These are phyloP conservation scores for Quercus agrifolia DNA, from an alignment of 306 rosid species.

Conservation along the genomic window DNA sequence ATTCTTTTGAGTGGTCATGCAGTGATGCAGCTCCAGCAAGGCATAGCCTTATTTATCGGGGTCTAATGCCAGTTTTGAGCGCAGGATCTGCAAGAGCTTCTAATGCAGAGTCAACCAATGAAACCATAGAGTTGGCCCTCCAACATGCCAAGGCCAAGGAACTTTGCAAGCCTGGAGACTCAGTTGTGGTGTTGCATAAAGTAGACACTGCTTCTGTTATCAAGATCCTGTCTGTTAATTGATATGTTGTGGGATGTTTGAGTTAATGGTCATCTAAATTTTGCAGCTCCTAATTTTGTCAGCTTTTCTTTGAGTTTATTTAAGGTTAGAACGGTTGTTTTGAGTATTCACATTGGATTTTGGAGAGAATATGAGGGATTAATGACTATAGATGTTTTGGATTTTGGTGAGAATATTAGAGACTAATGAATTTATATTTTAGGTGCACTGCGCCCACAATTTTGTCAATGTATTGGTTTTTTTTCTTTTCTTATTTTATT, in stretches of 20 bases:
- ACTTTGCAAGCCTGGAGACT: conserved; percentile 14
- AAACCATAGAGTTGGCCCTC: conserved; percentile 13
- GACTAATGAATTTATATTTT: not conserved
- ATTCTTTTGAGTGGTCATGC: conserved; percentile 36
- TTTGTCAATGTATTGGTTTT: not conserved
- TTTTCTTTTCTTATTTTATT: no score
- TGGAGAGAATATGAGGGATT: no score
- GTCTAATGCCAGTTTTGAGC: conserved; percentile 17
- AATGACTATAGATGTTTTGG: no score
- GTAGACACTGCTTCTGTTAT: not conserved
- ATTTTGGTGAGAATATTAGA: not conserved
- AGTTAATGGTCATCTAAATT: not conserved
- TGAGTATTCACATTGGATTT: no score
- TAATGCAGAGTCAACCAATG: conserved; percentile 4
- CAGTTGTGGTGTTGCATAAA: conserved; percentile 15
- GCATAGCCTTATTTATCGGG: conserved; percentile 19
- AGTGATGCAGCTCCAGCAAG: conserved; percentile 19
- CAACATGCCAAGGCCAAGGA: not conserved
- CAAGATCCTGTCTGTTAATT: not conserved
- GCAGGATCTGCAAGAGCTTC: conserved; percentile 9
- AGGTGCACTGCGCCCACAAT: no score
- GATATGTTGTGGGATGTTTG: not conserved
- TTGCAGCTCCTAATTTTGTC: not conserved
- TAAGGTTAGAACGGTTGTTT: not conserved
- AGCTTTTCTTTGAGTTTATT: not conserved